Evolutionary conservation across 176 grass and related monocot genomes (phyloP), one percentile per base, ranked within the genome.

Genomic region (Melocanna baccifera): DNA sequence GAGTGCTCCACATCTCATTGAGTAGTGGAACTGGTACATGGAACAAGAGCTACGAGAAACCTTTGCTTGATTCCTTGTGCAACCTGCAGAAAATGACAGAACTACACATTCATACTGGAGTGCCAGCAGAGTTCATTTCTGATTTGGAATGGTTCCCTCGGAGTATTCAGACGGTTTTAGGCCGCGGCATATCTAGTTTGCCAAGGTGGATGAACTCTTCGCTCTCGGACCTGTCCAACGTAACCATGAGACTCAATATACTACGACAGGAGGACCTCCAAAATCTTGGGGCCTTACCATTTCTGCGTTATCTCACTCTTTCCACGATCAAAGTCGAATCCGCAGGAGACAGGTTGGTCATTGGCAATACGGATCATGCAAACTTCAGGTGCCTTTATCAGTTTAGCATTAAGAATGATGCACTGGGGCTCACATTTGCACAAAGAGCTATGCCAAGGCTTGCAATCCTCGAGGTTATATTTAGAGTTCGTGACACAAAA

Each of bases 361-460:
- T 43, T 43, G 41, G 73, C 15, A n/a, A n/a, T n/a, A 39, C 11
- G 46, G 32, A 34, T 65, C 7, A 6, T 29, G 41, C 19, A 84
- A 84, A n/a, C n/a, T n/a, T n/a, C n/a, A n/a, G n/a, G n/a, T n/a
- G n/a, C n/a, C n/a, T n/a, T n/a, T n/a, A n/a, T n/a, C n/a, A n/a
- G n/a, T n/a, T n/a, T n/a, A n/a, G n/a, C n/a, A n/a, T n/a, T n/a
- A n/a, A n/a, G n/a, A n/a, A n/a, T n/a, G n/a, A 58, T 46, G 25
- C 51, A 43, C 34, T 85, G 62, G 73, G 83, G 0, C 48, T 85
- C 11, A 32, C 23, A 9, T 85, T 58, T 59, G 36, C 6, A 23
- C 14, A 58, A 34, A 25, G 63, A 45, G 37, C 83, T 56, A 85
- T 85, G 73, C 73, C 50, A 22, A 77, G 50, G 26, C 83, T 76